phyloP scores from a whole-genome alignment of 495 filamentous ascomycete species.

The Xylaria sp. region DNA sequence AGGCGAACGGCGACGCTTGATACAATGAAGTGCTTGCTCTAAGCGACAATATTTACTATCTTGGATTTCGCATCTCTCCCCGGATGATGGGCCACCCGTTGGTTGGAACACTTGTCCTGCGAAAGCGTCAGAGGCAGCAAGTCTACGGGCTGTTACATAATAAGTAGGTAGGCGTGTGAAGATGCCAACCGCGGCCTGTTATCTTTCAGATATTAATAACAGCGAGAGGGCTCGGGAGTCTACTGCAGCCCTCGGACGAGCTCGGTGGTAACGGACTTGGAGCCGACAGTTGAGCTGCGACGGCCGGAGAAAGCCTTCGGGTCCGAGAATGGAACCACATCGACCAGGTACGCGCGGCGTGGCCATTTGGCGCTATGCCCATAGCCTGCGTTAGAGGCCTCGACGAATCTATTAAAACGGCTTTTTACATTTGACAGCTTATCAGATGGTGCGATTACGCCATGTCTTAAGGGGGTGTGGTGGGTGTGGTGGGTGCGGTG shows the following conservation, averaged over 20 bases:
- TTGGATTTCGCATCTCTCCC: not conserved
- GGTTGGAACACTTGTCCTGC: not conserved
- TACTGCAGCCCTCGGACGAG: constrained; percentile 20
- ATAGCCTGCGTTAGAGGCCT: not conserved
- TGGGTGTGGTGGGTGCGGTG: not conserved
- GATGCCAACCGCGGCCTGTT: not conserved
- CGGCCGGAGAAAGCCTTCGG: constrained; percentile 29
- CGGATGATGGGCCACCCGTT: not conserved
- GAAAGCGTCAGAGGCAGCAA: not conserved
- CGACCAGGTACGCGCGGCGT: not conserved
- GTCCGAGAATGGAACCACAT: constrained; percentile 18
- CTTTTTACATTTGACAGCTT: not conserved
- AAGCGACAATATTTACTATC: not conserved
- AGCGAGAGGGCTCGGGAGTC: not conserved
- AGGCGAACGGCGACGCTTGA: not conserved
- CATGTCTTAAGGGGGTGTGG: not conserved
- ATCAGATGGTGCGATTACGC: constrained; percentile 22
- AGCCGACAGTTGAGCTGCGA: constrained; percentile 27
- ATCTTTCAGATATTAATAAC: not conserved
- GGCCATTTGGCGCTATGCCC: not conserved
- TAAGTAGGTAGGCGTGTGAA: not conserved
- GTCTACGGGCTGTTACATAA: not conserved
- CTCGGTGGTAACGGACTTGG: constrained; percentile 38
- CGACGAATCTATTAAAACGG: not conserved
- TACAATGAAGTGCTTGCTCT: not conserved